A percentile compares a stretch with the other conserved stretches of the same genome.
phyloP scores from a whole-genome alignment of 257 asterid species.

The Nicotiana attenuata region DNA sequence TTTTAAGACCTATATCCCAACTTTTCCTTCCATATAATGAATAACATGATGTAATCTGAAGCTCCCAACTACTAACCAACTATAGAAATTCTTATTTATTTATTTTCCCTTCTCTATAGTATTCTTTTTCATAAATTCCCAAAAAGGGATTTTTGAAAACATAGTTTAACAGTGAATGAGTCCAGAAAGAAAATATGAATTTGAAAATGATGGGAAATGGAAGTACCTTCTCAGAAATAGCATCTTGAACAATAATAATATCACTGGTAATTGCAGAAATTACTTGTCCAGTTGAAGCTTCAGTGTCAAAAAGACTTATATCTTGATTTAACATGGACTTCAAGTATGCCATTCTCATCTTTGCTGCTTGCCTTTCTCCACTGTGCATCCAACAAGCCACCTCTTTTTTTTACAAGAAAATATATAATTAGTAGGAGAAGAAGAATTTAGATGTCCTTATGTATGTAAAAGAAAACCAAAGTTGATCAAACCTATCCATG shows the following conservation, averaged over 20 bases:
- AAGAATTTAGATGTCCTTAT: background rate
- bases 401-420: conserved; percentile 32
- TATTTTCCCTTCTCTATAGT: no score
- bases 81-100: no score
- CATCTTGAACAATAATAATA: conserved; percentile 83
- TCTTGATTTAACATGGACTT: conserved; percentile 78
- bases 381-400: conserved; percentile 98
- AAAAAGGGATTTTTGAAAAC: background rate
- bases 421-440: no score
- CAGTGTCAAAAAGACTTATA: conserved; percentile 74
- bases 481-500: conserved; percentile 67
- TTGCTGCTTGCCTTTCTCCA: conserved; percentile 96
- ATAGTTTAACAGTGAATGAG: background rate
- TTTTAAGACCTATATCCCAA: conserved; percentile 3
- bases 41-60: background rate
- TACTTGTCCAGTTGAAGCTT: conserved; percentile 84
- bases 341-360: conserved; percentile 93
- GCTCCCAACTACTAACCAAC: conserved; percentile 1
- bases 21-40: background rate
- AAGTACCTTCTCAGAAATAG: conserved; percentile 86
- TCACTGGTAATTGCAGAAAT: conserved; percentile 91
- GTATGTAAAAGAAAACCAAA: background rate
- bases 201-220: background rate
- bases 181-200: background rate
- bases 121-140: background rate